phyloP scores from a whole-genome alignment of 1,284 basidiomycete genomes.

The Inonotus obliquus region DNA sequence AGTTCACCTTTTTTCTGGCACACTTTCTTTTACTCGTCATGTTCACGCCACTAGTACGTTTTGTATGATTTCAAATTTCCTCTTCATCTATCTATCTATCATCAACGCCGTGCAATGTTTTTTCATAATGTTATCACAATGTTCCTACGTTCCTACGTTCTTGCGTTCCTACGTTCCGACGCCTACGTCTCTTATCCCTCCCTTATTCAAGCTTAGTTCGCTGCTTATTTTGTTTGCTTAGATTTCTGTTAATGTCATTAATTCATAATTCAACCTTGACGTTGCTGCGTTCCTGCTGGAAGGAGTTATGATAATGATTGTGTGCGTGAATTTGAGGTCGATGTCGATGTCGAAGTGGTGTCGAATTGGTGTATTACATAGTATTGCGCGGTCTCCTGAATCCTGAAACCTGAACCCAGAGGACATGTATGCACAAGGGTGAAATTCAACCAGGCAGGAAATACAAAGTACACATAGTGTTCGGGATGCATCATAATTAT shows the following conservation, averaged over 20 bases:
- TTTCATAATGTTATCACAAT: background rate
- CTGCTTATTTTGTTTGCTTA: background rate
- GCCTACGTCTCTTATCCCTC: no score
- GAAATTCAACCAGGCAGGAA: background rate
- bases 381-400: background rate
- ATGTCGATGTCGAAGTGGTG: background rate
- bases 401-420: background rate
- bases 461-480: background rate
- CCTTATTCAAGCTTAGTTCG: background rate
- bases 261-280: no score
- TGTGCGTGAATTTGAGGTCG: no score
- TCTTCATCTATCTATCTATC: no score
- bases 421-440: background rate
- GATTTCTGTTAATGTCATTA: background rate
- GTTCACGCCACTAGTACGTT: background rate
- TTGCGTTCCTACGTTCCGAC: background rate
- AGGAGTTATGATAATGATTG: no score
- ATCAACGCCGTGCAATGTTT: background rate
- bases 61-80: no score
- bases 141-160: background rate
- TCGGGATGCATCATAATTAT: background rate
- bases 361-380: background rate
- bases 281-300: no score
- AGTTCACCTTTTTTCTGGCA: background rate
- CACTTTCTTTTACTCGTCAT: constrained; percentile 1